These are phyloP conservation scores for Nigrospora oryzae DNA, from an alignment of 2,329 filamentous ascomycete genomes.

Conservation along the genomic window DNA sequence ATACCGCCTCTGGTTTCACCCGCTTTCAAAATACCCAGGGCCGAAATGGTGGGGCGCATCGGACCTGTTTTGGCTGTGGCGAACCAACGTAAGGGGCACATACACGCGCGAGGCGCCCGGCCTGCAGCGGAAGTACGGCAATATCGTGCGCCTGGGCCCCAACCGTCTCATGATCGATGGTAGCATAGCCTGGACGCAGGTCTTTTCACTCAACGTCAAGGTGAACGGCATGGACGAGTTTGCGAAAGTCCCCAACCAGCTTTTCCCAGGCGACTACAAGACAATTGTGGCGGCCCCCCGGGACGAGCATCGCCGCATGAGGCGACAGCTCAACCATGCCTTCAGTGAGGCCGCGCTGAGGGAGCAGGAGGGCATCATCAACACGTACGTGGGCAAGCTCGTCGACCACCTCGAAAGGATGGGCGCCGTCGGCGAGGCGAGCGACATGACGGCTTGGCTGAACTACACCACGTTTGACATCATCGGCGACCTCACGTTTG, in stretches of 20 bases:
- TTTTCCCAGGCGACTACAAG: background rate
- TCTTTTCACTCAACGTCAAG: too few relatives aligned
- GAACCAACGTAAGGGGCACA: background rate
- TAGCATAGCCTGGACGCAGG: background rate
- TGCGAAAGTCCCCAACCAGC: background rate
- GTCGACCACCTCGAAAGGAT: background rate
- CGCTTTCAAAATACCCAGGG: background rate
- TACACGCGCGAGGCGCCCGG: background rate
- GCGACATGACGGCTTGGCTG: slow-evolving; percentile 6
- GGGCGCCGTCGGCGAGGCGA: background rate
- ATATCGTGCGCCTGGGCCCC: background rate
- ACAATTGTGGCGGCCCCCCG: background rate
- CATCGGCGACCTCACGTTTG: slow-evolving; percentile 11
- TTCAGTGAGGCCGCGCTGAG: background rate
- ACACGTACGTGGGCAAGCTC: background rate
- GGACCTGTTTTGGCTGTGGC: background rate
- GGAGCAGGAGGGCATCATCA: background rate
- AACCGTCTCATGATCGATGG: background rate
- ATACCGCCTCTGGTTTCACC: background rate
- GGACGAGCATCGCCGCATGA: background rate
- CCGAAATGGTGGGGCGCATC: background rate
- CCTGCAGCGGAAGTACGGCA: background rate
- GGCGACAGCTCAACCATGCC: background rate
- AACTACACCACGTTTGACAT: slow-evolving; percentile 11
- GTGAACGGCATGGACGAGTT: background rate